Evolutionary conservation across 2,329 filamentous ascomycete genomes (phyloP).

Genomic region (Curvularia lunata): DNA sequence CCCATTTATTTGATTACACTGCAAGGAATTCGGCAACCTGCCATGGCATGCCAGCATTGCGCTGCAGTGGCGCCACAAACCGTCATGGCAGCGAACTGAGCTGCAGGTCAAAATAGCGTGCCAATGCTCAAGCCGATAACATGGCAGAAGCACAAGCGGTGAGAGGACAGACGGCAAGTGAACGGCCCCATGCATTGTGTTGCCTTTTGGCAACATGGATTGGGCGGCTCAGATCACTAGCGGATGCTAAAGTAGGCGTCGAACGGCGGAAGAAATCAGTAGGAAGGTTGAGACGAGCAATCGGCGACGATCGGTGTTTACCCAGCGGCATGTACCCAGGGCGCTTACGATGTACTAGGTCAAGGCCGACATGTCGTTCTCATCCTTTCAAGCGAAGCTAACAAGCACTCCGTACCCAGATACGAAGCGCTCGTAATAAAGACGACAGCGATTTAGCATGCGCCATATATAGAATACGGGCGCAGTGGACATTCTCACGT

Average conservation of each 20-base stretch:
- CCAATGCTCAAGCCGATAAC: neutral
- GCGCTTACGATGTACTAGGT: neutral
- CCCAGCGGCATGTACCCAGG: slow-evolving; percentile 1
- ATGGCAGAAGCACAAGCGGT: neutral
- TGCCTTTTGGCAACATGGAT: neutral
- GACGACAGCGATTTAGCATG: neutral
- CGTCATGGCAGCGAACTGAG: neutral
- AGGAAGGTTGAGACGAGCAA: slow-evolving; percentile 1
- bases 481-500: neutral
- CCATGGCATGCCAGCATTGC: neutral
- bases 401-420: neutral
- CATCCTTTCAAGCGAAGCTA: neutral
- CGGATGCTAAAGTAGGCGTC: neutral
- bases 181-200: slow-evolving; percentile 3
- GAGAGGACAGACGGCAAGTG: slow-evolving; percentile 5
- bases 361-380: neutral
- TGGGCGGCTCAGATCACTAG: slow-evolving; percentile 2
- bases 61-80: neutral
- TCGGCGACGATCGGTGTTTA: slow-evolving; percentile 1
- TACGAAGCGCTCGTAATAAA: neutral
- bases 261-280: neutral
- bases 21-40: neutral
- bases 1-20: neutral
- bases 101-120: neutral
- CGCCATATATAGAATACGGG: neutral